Evolutionary conservation across 1,284 basidiomycete species (phyloP).

Genomic region (Pascua sp.): DNA sequence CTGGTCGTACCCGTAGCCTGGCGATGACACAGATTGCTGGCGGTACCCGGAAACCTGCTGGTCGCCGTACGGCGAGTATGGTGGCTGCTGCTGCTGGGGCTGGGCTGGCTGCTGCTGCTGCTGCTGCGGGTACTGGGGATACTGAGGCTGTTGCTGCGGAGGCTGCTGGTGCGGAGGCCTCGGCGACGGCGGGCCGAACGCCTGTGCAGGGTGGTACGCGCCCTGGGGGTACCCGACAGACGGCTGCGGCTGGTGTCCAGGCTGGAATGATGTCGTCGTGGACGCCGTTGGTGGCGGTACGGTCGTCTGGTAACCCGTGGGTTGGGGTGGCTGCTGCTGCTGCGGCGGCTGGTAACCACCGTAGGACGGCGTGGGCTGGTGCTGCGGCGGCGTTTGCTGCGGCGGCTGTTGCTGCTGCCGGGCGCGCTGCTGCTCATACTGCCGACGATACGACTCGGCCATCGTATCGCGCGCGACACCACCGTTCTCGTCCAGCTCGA

Average conservation of each 20-base stretch:
- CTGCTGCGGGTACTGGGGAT: neutral
- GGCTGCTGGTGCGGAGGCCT: slow-evolving; percentile 5
- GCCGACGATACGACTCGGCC: slow-evolving; percentile 57
- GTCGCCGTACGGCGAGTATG: neutral
- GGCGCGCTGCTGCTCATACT: slow-evolving; percentile 42
- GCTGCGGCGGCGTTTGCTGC: slow-evolving; percentile 23
- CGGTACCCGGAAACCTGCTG: too few relatives aligned
- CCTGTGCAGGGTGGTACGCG: neutral
- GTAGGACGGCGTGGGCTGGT: slow-evolving; percentile 14
- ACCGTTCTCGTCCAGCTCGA: slow-evolving; percentile 71
- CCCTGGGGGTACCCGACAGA: slow-evolving; percentile 1
- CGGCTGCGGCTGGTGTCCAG: slow-evolving; percentile 1
- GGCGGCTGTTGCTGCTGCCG: slow-evolving; percentile 31
- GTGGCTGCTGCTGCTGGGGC: slow-evolving; percentile 8
- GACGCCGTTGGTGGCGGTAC: neutral
- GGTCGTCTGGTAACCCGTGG: neutral
- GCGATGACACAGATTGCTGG: neutral
- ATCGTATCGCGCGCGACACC: slow-evolving; percentile 75
- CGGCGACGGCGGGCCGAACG: slow-evolving; percentile 4
- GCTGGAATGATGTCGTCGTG: neutral
- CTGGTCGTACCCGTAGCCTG: slow-evolving; percentile 49
- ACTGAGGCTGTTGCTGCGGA: slow-evolving; percentile 14
- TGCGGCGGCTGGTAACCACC: slow-evolving; percentile 8
- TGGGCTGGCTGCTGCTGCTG: slow-evolving; percentile 22
- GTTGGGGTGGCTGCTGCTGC: slow-evolving; percentile 15